Conservation (phyloP, 495 filamentous ascomycete species). For the Terfezia boudieri region DNA sequence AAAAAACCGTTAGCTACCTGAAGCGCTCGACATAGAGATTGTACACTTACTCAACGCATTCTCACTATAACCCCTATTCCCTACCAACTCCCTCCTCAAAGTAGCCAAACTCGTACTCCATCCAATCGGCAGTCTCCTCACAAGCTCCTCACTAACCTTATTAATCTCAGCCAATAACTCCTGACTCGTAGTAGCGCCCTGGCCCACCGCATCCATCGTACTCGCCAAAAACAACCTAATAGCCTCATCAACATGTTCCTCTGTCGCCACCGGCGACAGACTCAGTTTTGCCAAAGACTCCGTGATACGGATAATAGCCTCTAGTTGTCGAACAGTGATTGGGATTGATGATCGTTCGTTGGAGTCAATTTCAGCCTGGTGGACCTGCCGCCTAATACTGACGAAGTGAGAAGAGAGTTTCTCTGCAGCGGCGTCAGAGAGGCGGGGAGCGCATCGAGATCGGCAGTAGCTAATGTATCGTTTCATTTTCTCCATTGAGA, state of each 20-base stretch:
- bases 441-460: conserved; percentile 64
- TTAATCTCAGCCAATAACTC: conserved; percentile 75
- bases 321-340: conserved; percentile 92
- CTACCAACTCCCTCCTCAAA: conserved; percentile 71
- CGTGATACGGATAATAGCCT: conserved; percentile 91
- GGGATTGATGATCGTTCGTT: conserved; percentile 80
- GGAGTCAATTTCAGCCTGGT: conserved; percentile 65
- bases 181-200: conserved; percentile 59
- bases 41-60: conserved; percentile 31
- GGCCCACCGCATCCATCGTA: conserved; percentile 94
- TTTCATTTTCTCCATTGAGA: conserved; percentile 90
- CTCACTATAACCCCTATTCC: conserved; percentile 68
- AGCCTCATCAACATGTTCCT: conserved; percentile 88
- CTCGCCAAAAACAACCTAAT: conserved; percentile 91
- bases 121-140: conserved; percentile 71
- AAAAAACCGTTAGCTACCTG: background rate
- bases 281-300: conserved; percentile 85
- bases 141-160: conserved; percentile 80
- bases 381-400: conserved; percentile 81
- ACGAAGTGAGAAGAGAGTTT: conserved; percentile 97
- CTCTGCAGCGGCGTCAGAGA: conserved; percentile 80
- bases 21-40: background rate
- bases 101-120: conserved; percentile 84
- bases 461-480: conserved; percentile 88
- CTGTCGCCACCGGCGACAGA: conserved; percentile 63